Conservation (phyloP, 2,329 filamentous ascomycete genomes). For the Ophiostoma angusticollis region DNA sequence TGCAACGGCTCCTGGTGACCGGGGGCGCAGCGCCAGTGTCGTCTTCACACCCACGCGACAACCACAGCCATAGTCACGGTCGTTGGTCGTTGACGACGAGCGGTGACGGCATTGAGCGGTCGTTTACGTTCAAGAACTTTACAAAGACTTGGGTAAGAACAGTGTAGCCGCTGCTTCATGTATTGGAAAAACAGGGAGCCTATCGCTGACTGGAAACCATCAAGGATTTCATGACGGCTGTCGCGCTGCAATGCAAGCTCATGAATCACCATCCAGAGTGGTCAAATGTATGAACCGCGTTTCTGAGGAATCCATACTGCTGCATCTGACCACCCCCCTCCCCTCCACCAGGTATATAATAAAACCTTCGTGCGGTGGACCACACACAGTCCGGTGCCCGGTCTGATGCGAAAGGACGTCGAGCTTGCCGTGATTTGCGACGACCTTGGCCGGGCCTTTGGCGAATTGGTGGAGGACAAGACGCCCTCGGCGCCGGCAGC, state of each 20-base stretch:
- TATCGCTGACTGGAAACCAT: neutral
- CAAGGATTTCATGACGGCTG: slow-evolving; percentile 62
- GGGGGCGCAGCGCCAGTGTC: too few relatives aligned
- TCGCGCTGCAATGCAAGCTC: slow-evolving; percentile 54
- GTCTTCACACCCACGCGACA: neutral
- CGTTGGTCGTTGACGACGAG: slow-evolving; percentile 38
- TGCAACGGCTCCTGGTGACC: slow-evolving; percentile 25
- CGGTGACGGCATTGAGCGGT: slow-evolving; percentile 44
- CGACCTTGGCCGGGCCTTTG: slow-evolving; percentile 40
- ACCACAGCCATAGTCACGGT: slow-evolving; percentile 17
- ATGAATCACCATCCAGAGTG: slow-evolving; percentile 64
- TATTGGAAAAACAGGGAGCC: slow-evolving; percentile 8
- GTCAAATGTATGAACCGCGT: slow-evolving; percentile 53
- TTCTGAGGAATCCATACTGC: neutral
- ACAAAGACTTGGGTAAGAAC: slow-evolving; percentile 52
- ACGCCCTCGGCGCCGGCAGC: too few relatives aligned
- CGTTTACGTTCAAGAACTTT: slow-evolving; percentile 53
- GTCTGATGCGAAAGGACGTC: slow-evolving; percentile 52
- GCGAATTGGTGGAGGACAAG: slow-evolving; percentile 29
- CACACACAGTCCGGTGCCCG: slow-evolving; percentile 48
- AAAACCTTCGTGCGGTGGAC: slow-evolving; percentile 61
- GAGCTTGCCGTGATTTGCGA: slow-evolving; percentile 52
- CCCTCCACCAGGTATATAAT: slow-evolving; percentile 54
- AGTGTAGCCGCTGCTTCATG: too few relatives aligned
- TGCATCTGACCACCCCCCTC: neutral